Conservation (phyloP, 1,139 yeast species). For the Saccharomycopsis hybrid region DNA sequence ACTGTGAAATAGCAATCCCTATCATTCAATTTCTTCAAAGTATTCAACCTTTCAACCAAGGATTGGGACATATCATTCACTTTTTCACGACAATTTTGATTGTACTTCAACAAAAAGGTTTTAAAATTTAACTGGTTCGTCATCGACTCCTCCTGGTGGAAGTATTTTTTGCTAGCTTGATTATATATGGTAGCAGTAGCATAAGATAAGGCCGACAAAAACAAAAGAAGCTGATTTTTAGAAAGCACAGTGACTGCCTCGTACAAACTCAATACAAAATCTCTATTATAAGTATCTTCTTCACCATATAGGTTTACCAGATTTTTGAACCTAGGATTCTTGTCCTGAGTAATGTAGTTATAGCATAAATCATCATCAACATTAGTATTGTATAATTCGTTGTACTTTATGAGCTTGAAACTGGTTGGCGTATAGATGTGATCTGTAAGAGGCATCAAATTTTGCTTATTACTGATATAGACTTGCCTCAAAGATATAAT, state of each 20-base stretch:
- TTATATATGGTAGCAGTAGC: slow-evolving; percentile 1
- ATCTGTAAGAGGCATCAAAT: slow-evolving; percentile 3
- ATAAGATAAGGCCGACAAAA: neutral
- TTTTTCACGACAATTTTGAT: neutral
- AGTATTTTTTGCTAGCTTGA: neutral
- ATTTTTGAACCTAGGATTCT: no score
- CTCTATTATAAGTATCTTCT: slow-evolving; percentile 1
- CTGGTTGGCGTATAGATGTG: slow-evolving; percentile 9
- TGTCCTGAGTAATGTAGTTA: no score
- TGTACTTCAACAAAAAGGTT: neutral
- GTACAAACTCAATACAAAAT: neutral
- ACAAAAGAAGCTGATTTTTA: slow-evolving; percentile 1
- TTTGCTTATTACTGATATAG: slow-evolving; percentile 2
- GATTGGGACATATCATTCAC: neutral
- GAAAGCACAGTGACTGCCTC: neutral
- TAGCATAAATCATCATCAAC: no score
- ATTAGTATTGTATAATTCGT: no score
- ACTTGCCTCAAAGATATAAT: slow-evolving; percentile 5
- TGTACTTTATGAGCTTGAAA: neutral
- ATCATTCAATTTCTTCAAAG: neutral
- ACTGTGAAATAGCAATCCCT: neutral
- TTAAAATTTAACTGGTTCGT: neutral
- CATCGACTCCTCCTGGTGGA: neutral
- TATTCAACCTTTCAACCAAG: neutral
- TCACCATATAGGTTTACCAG: neutral